Evolutionary conservation across 331 rosid genomes (phyloP).

Genomic region (Rosa hybrid): DNA sequence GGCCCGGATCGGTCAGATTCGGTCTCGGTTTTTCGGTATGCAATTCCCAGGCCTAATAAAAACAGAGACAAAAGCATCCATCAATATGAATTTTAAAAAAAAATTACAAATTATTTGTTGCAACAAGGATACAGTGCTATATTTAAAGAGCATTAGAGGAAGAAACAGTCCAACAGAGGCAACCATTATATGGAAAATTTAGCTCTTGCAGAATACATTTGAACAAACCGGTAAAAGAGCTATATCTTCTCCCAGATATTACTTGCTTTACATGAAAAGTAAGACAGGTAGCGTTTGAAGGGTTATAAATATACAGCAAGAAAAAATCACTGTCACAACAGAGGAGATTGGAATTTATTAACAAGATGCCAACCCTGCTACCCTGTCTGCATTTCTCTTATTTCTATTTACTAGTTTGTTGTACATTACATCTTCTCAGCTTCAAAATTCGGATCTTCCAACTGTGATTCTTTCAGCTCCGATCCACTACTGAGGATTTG

Average conservation of each 20-base stretch:
- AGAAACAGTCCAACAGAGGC: background rate
- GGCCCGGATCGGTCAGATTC: too few relatives aligned
- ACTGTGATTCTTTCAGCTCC: background rate
- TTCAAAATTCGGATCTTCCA: background rate
- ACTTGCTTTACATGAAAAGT: background rate
- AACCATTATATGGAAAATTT: too few relatives aligned
- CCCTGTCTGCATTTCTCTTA: slow-evolving; percentile 4
- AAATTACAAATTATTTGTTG: too few relatives aligned
- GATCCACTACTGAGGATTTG: slow-evolving; percentile 65
- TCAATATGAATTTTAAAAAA: too few relatives aligned
- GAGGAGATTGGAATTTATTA: background rate
- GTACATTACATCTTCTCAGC: background rate
- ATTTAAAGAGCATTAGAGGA: too few relatives aligned
- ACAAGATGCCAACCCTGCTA: background rate
- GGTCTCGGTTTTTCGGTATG: too few relatives aligned
- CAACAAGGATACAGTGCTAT: too few relatives aligned
- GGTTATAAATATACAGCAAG: background rate
- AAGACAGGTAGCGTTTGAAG: background rate
- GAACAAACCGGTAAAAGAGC: background rate
- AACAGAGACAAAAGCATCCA: background rate
- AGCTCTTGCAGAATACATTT: background rate
- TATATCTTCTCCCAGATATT: background rate
- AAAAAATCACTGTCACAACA: background rate
- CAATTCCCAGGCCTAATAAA: too few relatives aligned
- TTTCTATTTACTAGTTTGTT: background rate